Evolutionary conservation across 371 early-diverging fungal genomes (phyloP).

Genomic region (Rhizopus stolonifer): DNA sequence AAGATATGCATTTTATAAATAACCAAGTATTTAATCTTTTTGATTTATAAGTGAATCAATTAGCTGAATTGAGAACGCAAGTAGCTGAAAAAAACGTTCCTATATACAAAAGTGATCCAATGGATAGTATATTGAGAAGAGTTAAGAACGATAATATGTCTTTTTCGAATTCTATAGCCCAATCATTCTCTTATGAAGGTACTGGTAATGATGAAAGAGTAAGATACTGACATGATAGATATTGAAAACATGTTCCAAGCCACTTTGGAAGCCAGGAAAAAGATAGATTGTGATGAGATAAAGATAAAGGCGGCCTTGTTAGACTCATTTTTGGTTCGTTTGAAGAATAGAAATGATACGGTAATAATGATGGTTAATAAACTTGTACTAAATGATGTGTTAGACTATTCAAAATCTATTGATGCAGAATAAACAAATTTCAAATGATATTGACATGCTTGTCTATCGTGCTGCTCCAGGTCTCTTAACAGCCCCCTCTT

Average conservation of each 20-base stretch:
- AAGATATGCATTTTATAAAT: conserved; percentile 5
- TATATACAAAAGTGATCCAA: conserved; percentile 8
- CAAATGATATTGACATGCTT: neutral
- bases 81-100: neutral
- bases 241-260: conserved; percentile 52
- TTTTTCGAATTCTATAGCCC: conserved; percentile 15
- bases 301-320: conserved; percentile 53
- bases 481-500: neutral
- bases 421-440: neutral
- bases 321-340: conserved; percentile 1
- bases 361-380: neutral
- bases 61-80: conserved; percentile 20
- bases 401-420: neutral
- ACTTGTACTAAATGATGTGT: neutral
- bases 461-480: neutral
- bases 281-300: conserved; percentile 48
- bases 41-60: conserved; percentile 31
- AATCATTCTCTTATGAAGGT: conserved; percentile 17
- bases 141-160: conserved; percentile 16
- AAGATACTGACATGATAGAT: conserved; percentile 29
- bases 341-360: conserved; percentile 4
- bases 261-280: conserved; percentile 59
- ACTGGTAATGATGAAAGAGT: neutral
- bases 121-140: conserved; percentile 19
- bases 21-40: neutral